A percentile compares a stretch with the other conserved stretches of the same genome.
phyloP scores from a whole-genome alignment of 192 early-diverging fungal species.

The Entomortierella lignicola region DNA sequence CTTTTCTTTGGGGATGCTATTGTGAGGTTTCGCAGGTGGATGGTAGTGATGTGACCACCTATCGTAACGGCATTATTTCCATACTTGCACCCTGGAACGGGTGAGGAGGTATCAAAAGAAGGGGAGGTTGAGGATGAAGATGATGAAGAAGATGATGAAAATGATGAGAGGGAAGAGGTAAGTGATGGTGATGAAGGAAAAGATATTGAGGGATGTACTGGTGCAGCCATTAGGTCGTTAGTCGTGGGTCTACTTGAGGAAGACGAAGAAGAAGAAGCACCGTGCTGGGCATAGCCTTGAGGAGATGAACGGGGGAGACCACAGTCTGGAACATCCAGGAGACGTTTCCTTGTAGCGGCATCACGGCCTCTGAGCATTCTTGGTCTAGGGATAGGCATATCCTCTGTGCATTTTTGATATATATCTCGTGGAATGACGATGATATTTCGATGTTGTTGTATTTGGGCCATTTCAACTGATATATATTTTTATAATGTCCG shows the following conservation, averaged over 20 bases:
- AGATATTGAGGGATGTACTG: slow-evolving; percentile 2
- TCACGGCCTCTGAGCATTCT: slow-evolving; percentile 14
- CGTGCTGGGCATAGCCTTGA: slow-evolving; percentile 1
- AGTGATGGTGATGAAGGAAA: slow-evolving; percentile 31
- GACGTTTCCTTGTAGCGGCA: slow-evolving; percentile 12
- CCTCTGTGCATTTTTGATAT: slow-evolving; percentile 43
- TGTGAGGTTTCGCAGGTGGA: slow-evolving; percentile 22
- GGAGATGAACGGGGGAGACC: not conserved
- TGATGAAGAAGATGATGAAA: slow-evolving; percentile 21
- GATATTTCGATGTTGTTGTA: slow-evolving; percentile 30
- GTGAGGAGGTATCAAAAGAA: slow-evolving; percentile 2
- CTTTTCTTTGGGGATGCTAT: slow-evolving; percentile 21
- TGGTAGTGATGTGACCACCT: slow-evolving; percentile 24
- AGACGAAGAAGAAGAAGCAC: not conserved
- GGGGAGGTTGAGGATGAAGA: slow-evolving; percentile 18
- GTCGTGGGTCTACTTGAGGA: slow-evolving; percentile 3
- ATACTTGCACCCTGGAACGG: not conserved
- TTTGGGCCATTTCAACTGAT: slow-evolving; percentile 16
- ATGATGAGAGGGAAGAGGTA: slow-evolving; percentile 29
- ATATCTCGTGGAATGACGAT: slow-evolving; percentile 42
- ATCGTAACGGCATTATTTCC: slow-evolving; percentile 25
- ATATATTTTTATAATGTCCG: no score
- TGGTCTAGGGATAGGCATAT: slow-evolving; percentile 9
- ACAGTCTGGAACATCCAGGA: slow-evolving; percentile 7
- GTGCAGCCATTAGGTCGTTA: slow-evolving; percentile 7